phyloP scores from a whole-genome alignment of 1,139 yeast species.

The Blastobotrys serpentis region DNA sequence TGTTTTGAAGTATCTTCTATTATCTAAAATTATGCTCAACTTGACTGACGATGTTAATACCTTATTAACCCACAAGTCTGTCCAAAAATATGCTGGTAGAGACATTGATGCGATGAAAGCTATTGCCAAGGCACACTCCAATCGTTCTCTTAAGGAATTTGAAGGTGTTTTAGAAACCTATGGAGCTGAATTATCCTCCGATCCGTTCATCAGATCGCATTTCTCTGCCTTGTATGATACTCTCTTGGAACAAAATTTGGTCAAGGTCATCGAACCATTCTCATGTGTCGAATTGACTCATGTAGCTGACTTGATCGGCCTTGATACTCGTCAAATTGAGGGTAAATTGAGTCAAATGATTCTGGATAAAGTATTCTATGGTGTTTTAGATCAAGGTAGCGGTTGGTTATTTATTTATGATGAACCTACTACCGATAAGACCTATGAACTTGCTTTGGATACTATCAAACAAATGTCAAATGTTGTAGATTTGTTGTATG shows the following conservation, averaged over 20 bases:
- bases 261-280: constrained; percentile 94
- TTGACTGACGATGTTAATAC: constrained; percentile 80
- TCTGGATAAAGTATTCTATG: constrained; percentile 87
- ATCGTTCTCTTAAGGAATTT: constrained; percentile 87
- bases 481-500: constrained; percentile 89
- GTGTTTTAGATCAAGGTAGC: constrained; percentile 96
- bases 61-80: constrained; percentile 75
- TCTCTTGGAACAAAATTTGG: constrained; percentile 85
- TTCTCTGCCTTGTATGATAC: constrained; percentile 92
- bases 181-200: constrained; percentile 75
- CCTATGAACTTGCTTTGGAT: constrained; percentile 85
- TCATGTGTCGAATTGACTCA: constrained; percentile 91
- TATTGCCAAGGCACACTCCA: constrained; percentile 83
- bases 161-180: constrained; percentile 74
- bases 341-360: constrained; percentile 96
- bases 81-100: constrained; percentile 72
- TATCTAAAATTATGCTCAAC: constrained; percentile 91
- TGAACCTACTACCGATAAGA: constrained; percentile 83
- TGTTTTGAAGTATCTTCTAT: constrained; percentile 85
- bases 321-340: constrained; percentile 86
- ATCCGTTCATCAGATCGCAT: constrained; percentile 86
- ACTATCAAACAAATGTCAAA: constrained; percentile 82
- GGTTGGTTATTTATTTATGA: constrained; percentile 95
- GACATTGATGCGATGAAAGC: constrained; percentile 90
- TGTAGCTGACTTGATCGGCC: constrained; percentile 82